Conservation (phyloP, 495 filamentous ascomycete species). For the Xylaria bambusicola region DNA sequence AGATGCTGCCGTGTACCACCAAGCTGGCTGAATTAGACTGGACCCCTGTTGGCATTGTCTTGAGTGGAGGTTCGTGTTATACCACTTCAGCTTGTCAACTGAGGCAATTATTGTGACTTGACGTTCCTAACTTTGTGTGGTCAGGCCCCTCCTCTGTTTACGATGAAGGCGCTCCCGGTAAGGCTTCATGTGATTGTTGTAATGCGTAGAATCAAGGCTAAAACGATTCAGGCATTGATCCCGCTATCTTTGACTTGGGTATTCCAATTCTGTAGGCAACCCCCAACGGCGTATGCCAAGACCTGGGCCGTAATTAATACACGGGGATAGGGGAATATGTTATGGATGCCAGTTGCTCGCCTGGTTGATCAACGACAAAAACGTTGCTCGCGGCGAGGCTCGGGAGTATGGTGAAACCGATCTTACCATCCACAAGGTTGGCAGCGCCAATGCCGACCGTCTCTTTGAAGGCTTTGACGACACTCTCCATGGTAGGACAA, state of each 20-base stretch:
- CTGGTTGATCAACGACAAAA: conserved; percentile 64
- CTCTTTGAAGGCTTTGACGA: conserved; percentile 73
- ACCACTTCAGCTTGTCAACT: background rate
- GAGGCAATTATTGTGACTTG: background rate
- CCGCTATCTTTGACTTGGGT: conserved; percentile 74
- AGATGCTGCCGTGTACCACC: conserved; percentile 91
- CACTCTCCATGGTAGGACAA: conserved; percentile 50
- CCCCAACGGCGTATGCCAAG: background rate
- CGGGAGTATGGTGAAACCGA: conserved; percentile 72
- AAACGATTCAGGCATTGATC: conserved; percentile 58
- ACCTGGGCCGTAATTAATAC: background rate
- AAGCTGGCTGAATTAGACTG: conserved; percentile 77
- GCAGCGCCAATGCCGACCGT: conserved; percentile 55
- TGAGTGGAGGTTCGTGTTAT: conserved; percentile 61
- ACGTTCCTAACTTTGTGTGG: background rate
- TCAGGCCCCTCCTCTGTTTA: conserved; percentile 53
- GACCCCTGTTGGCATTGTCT: conserved; percentile 79
- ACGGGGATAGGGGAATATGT: conserved; percentile 56
- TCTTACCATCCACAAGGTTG: conserved; percentile 43
- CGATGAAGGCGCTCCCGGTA: conserved; percentile 67
- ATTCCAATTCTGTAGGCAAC: conserved; percentile 61
- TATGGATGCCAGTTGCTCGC: conserved; percentile 86
- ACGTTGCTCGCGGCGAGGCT: conserved; percentile 72
- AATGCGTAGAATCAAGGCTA: conserved; percentile 8
- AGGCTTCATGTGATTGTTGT: conserved; percentile 13